A percentile compares a stretch with the other conserved stretches of the same genome.
Conservation (phyloP, 2,329 filamentous ascomycete genomes). For the Colletotrichum nymphaeae region DNA sequence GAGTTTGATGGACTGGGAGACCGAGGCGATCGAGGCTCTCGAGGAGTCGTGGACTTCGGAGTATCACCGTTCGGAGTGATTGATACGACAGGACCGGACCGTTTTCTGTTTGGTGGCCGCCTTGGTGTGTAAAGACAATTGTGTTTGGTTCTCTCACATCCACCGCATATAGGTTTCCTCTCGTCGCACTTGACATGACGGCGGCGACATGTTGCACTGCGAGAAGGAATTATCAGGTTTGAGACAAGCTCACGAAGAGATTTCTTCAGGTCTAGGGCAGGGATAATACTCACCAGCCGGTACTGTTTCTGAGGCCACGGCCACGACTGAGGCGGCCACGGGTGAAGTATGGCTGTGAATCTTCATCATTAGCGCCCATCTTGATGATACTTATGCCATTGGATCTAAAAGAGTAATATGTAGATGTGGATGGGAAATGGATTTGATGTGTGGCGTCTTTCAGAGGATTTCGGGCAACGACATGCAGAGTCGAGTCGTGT, state of each 20-base stretch:
- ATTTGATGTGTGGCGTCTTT: too few species aligned
- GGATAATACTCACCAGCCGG: slow-evolving; percentile 23
- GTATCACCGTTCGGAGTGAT: neutral
- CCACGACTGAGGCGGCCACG: slow-evolving; percentile 29
- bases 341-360: slow-evolving; percentile 20
- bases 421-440: neutral
- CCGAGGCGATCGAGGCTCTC: neutral
- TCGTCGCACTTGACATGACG: slow-evolving; percentile 42
- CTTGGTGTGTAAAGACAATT: slow-evolving; percentile 7
- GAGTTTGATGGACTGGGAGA: too few species aligned
- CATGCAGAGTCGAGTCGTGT: too few species aligned
- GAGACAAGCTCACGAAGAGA: neutral
- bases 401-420: too few species aligned
- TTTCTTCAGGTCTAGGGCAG: too few species aligned
- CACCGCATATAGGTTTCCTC: slow-evolving; percentile 38
- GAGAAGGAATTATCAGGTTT: neutral
- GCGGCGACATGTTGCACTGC: slow-evolving; percentile 29
- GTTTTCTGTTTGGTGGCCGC: slow-evolving; percentile 9
- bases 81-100: neutral
- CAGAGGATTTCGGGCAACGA: too few species aligned
- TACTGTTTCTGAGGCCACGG: slow-evolving; percentile 29
- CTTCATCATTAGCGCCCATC: slow-evolving; percentile 18
- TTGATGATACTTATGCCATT: neutral
- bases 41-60: neutral
- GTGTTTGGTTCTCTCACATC: slow-evolving; percentile 23